These are phyloP conservation scores for Phaeosphaeriaceae sp. DNA, from an alignment of 2,329 filamentous ascomycete genomes.

Conservation along the genomic window DNA sequence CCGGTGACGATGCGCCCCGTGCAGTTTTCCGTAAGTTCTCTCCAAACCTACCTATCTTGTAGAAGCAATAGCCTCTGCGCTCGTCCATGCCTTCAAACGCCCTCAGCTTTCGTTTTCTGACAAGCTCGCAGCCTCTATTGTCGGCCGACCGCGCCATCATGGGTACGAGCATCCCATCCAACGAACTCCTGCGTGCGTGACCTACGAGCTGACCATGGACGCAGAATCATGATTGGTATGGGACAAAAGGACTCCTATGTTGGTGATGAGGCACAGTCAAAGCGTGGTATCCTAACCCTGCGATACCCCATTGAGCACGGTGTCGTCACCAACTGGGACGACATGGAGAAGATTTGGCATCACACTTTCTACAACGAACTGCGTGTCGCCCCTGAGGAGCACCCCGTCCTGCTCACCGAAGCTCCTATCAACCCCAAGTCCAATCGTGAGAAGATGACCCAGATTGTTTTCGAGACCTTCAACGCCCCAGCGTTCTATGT, in stretches of 20 bases:
- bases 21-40: constrained; percentile 97
- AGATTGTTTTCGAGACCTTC: constrained; percentile 99
- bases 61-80: constrained; percentile 17
- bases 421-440: constrained; percentile 99
- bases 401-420: constrained; percentile 98
- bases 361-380: constrained; percentile 99
- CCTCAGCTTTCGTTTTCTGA: constrained; percentile 35
- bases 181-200: constrained; percentile 21
- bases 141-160: constrained; percentile 99
- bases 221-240: constrained; percentile 99
- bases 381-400: constrained; percentile 99
- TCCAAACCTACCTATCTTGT: constrained; percentile 12
- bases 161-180: constrained; percentile 70
- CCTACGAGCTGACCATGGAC: constrained; percentile 49
- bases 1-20: constrained; percentile 99
- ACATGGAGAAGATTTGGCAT: constrained; percentile 99
- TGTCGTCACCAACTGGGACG: constrained; percentile 99
- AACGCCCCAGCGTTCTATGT: constrained; percentile 99
- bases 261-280: constrained; percentile 99
- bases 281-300: constrained; percentile 99
- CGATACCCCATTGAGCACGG: constrained; percentile 99
- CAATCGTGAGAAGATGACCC: constrained; percentile 99
- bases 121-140: constrained; percentile 81
- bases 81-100: constrained; percentile 3
- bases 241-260: constrained; percentile 99